These are phyloP conservation scores for Gracilariopsis chorda DNA, from an alignment of 23 red algal species.

Conservation along the genomic window DNA sequence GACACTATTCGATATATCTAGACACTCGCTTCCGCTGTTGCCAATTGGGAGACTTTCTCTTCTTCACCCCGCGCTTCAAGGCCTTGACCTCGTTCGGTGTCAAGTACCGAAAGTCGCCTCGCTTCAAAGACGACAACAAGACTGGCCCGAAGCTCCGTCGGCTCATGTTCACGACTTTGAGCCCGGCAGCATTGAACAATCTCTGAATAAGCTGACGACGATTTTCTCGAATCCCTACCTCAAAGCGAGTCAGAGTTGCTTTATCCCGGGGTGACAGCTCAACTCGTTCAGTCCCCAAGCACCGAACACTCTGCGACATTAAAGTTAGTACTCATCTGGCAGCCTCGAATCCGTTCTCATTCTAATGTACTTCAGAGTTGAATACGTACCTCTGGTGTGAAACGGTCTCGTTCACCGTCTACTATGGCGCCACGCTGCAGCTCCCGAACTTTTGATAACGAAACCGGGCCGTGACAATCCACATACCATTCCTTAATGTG, in stretches of 20 bases:
- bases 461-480: slow-evolving; percentile 7
- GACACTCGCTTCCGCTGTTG: too few relatives aligned
- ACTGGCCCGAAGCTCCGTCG: slow-evolving; percentile 30
- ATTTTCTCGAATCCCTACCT: slow-evolving; percentile 22
- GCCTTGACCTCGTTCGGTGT: slow-evolving; percentile 53
- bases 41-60: neutral
- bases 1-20: too few relatives aligned
- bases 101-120: slow-evolving; percentile 34
- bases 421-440: slow-evolving; percentile 21
- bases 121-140: slow-evolving; percentile 2
- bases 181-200: slow-evolving; percentile 16
- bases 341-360: too few relatives aligned
- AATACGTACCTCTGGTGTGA: slow-evolving; percentile 11
- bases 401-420: neutral
- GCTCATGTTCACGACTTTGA: slow-evolving; percentile 1
- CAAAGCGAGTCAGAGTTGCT: neutral
- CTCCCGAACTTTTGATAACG: neutral
- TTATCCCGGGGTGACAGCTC: slow-evolving; percentile 1
- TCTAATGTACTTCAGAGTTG: neutral
- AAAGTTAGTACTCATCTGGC: too few relatives aligned
- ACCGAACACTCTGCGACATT: neutral
- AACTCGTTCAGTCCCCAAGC: neutral
- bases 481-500: slow-evolving; percentile 37
- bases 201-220: slow-evolving; percentile 36
- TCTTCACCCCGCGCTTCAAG: slow-evolving; percentile 32